phyloP scores from a whole-genome alignment of 495 filamentous ascomycete species.

The Podospora tetraspora region DNA sequence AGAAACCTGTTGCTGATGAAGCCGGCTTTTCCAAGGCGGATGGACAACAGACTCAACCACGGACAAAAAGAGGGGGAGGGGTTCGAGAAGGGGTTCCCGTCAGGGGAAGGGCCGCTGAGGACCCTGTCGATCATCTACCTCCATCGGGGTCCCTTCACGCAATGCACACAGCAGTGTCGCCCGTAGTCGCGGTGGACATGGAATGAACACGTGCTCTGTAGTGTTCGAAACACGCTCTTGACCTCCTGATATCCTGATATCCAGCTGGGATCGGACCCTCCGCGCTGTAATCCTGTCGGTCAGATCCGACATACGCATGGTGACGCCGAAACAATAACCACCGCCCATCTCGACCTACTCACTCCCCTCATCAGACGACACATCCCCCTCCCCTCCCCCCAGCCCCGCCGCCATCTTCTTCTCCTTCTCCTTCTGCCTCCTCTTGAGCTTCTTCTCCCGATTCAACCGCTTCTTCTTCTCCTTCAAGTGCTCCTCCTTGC shows the following conservation, averaged over 20 bases:
- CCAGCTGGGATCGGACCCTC: background rate
- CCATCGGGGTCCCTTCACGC: background rate
- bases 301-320: background rate
- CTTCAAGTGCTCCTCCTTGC: slow-evolving; percentile 46
- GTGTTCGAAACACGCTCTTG: background rate
- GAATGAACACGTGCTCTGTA: background rate
- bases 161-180: background rate
- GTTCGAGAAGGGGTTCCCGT: background rate
- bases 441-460: slow-evolving; percentile 48
- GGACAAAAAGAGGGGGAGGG: background rate
- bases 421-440: slow-evolving; percentile 45
- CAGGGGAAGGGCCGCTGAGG: background rate
- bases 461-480: slow-evolving; percentile 53
- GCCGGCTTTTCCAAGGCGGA: background rate
- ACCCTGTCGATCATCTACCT: background rate
- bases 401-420: slow-evolving; percentile 35
- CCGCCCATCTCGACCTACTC: background rate
- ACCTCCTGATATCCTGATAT: background rate
- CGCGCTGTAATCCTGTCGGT: background rate
- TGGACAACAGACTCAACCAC: background rate
- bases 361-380: slow-evolving; percentile 7
- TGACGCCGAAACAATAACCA: background rate
- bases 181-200: background rate
- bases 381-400: slow-evolving; percentile 14
- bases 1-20: background rate